phyloP scores from a whole-genome alignment of 2,329 filamentous ascomycete genomes.

The Fulvia fulva region DNA sequence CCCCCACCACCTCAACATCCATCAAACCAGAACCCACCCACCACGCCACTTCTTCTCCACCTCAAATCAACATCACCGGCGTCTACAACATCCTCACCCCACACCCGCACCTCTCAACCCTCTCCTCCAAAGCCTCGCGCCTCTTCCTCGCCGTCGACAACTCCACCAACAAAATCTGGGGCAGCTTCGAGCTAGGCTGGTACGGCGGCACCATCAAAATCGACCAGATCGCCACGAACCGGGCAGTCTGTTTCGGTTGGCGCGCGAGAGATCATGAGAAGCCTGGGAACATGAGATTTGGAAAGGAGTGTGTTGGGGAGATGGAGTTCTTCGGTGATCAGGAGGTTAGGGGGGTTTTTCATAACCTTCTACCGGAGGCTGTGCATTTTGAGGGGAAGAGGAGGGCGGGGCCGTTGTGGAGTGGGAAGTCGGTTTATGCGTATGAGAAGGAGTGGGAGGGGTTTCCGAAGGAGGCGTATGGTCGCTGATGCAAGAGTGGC shows the following conservation, averaged over 20 bases:
- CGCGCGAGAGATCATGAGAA: conserved; percentile 30
- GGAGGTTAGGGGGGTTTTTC: conserved; percentile 24
- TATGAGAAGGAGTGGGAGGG: conserved; percentile 30
- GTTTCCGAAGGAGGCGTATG: conserved; percentile 29
- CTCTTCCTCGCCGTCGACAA: conserved; percentile 39
- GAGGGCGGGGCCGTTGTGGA: conserved; percentile 21
- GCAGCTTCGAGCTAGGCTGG: conserved; percentile 43
- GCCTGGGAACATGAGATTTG: conserved; percentile 28
- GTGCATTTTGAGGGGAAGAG: conserved; percentile 30
- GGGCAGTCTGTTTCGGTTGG: conserved; percentile 27
- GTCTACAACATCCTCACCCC: conserved; percentile 39
- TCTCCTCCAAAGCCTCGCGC: conserved; percentile 26
- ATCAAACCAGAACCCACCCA: conserved; percentile 17
- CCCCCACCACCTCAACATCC: neutral
- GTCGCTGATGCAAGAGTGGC: too few species aligned
- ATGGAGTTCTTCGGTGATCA: conserved; percentile 28
- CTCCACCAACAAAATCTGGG: conserved; percentile 43
- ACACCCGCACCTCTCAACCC: conserved; percentile 19
- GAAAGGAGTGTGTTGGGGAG: conserved; percentile 33
- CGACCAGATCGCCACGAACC: conserved; percentile 23
- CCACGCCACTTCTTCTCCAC: neutral
- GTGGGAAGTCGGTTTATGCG: conserved; percentile 21
- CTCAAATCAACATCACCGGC: conserved; percentile 40
- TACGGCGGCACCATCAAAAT: conserved; percentile 44
- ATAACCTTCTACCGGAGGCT: conserved; percentile 26